Evolutionary conservation across 2,329 filamentous ascomycete genomes (phyloP), one percentile per base, ranked within the genome.

Genomic region (Microthyrium microscopicum): DNA sequence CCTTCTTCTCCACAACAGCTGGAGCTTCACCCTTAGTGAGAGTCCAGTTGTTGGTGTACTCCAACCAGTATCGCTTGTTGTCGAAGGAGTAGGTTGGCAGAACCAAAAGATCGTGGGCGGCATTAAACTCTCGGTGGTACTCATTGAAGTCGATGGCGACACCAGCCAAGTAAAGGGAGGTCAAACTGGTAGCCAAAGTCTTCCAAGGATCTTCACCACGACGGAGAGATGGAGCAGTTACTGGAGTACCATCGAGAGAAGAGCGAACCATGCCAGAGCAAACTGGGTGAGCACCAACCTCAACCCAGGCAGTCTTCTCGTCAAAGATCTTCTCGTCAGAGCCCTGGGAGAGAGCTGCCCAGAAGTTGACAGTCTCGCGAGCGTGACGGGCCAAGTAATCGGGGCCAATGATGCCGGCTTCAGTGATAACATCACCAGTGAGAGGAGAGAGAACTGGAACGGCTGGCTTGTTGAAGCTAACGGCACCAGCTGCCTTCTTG

Each of bases 201-300:
- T 70, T 71, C 65, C 73, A 80, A 16, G 68, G 58, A 38, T 68
- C 57, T 46, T 78, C 73, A 27, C 62, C 66, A 37, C 73, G 68
- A 20, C 70, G 70, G 8, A 80, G 58, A 3, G 74, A 72, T 3
- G 73, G 64, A 8, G 68, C 62, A 11, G 68, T 65, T 26, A 66
- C 59, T 18, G 65, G 67, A 7, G 61, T 55, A 5, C 56, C 52
- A 18, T 66, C 66, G 34, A 78, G 63, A 4, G 67, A 70, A 12
- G 69, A 65, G 57, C 75, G 77, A 41, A 81, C 65, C 64, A 83
- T 73, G 38, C 67, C 67, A 28, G 66, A 64, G 51, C 70, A 77
- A 11, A 82, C 68, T 0, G 77, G 75, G 45, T 81, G 73, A 24
- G 77, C 76, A n/a, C 78, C 78, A 41, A 83, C 57, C 50, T 84